Base-by-base conservation (phyloP, 305 asterid species). In the Caryopteris hybrid region DNA sequence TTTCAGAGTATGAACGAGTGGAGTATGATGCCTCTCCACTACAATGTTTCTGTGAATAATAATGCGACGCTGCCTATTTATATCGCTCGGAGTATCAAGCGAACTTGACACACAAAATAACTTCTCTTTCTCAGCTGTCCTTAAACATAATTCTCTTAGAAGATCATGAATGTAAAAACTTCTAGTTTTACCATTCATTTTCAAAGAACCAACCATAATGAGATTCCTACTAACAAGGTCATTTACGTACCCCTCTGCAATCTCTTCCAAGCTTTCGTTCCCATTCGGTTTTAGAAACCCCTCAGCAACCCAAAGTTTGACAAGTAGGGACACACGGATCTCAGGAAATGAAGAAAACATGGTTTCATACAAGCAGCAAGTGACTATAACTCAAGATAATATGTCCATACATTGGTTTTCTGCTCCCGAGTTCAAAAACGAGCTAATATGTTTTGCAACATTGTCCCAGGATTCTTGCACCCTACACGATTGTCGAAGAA, bases 151-250 rank as follows among this genome's bases (percentile, higher is more conserved):
- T 9, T 67, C 64, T 54, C 72, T 55, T 23, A 67, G 20, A 2
- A 18, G 52, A 54, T 67, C 64, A 4, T 67, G 72, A 25, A 55
- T 17, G 6, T 0, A 1, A 9, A 31, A 67, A 8, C 4, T 0
- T 11, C 1, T 3, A 9, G 23, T 23, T 41, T 54, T 17, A 11
- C 72, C 72, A 41, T 17, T 41, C 45, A 43, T 12, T 3, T 10
- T 13, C 11, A 9, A 6, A 1, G 1, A 0, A 3, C 5, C 3
- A 16, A 54, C 56, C 4, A 17, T 25, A 14, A 67, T 27, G 23
- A 67, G 64, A 48, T 64, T 64, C 22, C 69, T 64, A 4, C 6
- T 59, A 52, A 64, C 21, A 1, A 64, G 36, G 21, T 48, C 70
- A 9, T 13, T 20, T 2, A 64, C 5, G 18, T 34, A 47, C 22